Evolutionary conservation across 306 rosid genomes (phyloP).

Genomic region (Rosa persica): DNA sequence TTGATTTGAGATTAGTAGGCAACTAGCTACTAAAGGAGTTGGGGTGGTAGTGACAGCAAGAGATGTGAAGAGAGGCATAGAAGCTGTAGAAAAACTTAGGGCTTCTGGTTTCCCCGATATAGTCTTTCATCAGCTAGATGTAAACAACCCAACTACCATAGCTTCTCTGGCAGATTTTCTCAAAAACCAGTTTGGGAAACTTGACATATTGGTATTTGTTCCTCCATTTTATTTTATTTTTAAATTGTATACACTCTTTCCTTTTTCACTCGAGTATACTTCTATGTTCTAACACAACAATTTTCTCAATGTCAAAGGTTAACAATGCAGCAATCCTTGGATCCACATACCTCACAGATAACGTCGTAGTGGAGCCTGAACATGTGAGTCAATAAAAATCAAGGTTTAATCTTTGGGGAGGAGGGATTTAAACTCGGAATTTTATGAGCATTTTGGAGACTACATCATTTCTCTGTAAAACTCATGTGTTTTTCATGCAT

Average conservation of each 20-base stretch:
- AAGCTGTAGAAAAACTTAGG: slow-evolving; percentile 17
- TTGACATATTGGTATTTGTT: slow-evolving; percentile 15
- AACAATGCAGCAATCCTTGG: slow-evolving; percentile 20
- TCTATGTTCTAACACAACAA: neutral
- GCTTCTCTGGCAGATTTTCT: slow-evolving; percentile 12
- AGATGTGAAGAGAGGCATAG: slow-evolving; percentile 16
- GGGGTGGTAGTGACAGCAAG: slow-evolving; percentile 20
- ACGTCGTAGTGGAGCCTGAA: neutral
- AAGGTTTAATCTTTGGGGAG: neutral
- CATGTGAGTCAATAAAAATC: neutral
- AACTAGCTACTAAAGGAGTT: slow-evolving; percentile 16
- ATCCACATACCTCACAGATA: neutral
- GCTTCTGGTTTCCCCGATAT: slow-evolving; percentile 11
- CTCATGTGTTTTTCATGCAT: neutral
- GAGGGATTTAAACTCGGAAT: neutral
- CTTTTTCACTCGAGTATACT: neutral
- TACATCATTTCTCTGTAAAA: neutral
- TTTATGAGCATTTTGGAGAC: neutral
- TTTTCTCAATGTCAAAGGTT: neutral
- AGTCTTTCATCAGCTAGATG: slow-evolving; percentile 21
- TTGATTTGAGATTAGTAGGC: slow-evolving; percentile 20
- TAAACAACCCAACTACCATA: slow-evolving; percentile 3
- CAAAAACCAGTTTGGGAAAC: slow-evolving; percentile 7
- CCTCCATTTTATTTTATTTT: neutral
- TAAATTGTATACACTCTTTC: too few species aligned